A percentile compares a stretch with the other conserved stretches of the same genome.
Conservation (phyloP, 352 stramenopile genomes). For the Phytophthora syringae region DNA sequence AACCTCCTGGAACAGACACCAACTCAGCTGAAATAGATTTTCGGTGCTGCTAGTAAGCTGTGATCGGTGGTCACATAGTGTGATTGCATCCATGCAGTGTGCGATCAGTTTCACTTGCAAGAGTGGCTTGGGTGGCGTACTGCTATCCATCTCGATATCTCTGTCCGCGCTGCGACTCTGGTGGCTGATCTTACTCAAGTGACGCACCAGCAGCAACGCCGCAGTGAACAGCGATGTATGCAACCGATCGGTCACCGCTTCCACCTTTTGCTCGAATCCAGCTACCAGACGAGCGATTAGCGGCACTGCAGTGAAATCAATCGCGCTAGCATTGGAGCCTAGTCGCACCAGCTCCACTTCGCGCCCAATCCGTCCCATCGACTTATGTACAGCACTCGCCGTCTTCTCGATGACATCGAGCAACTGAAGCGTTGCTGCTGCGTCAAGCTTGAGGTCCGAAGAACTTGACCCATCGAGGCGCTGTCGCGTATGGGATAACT, state of each 20-base stretch:
- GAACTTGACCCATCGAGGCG: constrained; percentile 32
- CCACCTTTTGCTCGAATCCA: constrained; percentile 35
- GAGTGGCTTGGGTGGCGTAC: constrained; percentile 15
- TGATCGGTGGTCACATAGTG: constrained; percentile 39
- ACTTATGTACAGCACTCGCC: constrained; percentile 25
- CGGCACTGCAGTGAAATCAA: constrained; percentile 14
- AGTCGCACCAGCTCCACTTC: constrained; percentile 22
- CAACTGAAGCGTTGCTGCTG: constrained; percentile 27
- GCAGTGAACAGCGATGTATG: constrained; percentile 57
- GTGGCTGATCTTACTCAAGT: constrained; percentile 41
- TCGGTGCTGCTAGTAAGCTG: constrained; percentile 13
- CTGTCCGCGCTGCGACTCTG: not conserved
- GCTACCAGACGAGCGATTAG: constrained; percentile 42
- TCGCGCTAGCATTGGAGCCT: constrained; percentile 9
- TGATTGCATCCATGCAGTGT: constrained; percentile 61
- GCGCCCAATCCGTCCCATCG: constrained; percentile 14
- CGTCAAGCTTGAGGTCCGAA: constrained; percentile 29
- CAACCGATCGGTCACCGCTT: constrained; percentile 39
- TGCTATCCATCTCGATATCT: constrained; percentile 29
- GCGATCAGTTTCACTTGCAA: constrained; percentile 63
- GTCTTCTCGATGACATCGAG: constrained; percentile 34
- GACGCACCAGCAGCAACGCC: constrained; percentile 55
- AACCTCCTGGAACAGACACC: constrained; percentile 64
- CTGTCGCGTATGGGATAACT: constrained; percentile 60
- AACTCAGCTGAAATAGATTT: constrained; percentile 69